Evolutionary conservation across 108 stramenopile species (phyloP).

Genomic region (Skeletonema costatum): DNA sequence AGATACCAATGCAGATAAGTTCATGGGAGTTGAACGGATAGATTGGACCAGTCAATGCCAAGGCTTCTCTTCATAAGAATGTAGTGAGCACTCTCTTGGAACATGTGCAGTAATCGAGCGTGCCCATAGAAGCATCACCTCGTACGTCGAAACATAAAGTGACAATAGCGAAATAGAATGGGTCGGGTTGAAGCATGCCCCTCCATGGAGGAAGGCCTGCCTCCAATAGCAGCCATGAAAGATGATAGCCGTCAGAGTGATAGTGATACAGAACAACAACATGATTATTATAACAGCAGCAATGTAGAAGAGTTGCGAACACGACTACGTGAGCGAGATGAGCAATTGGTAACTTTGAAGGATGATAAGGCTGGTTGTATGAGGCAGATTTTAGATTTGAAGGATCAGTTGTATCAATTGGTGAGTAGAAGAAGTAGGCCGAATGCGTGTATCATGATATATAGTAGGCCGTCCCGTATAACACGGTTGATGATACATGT

Average conservation of each 20-base stretch:
- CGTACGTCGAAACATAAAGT: background rate
- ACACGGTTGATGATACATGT: background rate
- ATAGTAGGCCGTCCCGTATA: too few relatives aligned
- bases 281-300: constrained; percentile 11
- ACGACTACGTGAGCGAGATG: constrained; percentile 60
- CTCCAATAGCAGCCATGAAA: background rate
- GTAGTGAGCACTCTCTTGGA: too few relatives aligned
- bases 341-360: constrained; percentile 50
- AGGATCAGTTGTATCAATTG: constrained; percentile 74
- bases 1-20: background rate
- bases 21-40: too few relatives aligned
- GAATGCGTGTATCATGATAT: background rate
- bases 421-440: constrained; percentile 9
- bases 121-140: too few relatives aligned
- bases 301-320: constrained; percentile 31
- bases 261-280: constrained; percentile 17
- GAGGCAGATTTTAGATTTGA: constrained; percentile 68
- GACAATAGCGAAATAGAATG: background rate
- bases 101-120: background rate
- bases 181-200: background rate
- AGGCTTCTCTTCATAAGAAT: too few relatives aligned
- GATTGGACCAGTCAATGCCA: too few relatives aligned
- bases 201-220: background rate
- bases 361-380: constrained; percentile 66
- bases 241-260: background rate